phyloP scores from a whole-genome alignment of 2,329 filamentous ascomycete species.

The Aspergillus sp. region DNA sequence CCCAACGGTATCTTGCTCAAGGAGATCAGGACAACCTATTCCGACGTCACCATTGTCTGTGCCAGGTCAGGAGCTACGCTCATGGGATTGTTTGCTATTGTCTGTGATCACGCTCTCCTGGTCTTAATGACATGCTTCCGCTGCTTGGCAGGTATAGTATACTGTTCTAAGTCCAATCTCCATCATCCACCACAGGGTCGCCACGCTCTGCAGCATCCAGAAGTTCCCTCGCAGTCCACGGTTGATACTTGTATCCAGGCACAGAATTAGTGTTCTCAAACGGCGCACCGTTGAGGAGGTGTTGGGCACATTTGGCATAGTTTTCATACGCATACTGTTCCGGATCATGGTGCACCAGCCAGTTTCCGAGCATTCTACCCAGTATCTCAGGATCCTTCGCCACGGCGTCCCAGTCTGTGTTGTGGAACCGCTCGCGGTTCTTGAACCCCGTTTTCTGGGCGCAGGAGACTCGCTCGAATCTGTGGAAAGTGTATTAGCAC shows the following conservation, averaged over 20 bases:
- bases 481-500: background rate
- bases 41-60: too few relatives aligned
- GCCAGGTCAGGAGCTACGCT: too few relatives aligned
- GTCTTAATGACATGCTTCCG: too few relatives aligned
- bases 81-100: too few relatives aligned
- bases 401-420: background rate
- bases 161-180: too few relatives aligned
- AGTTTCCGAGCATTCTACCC: background rate
- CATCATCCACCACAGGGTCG: background rate
- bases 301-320: background rate
- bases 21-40: too few relatives aligned
- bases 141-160: too few relatives aligned
- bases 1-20: too few relatives aligned
- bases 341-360: background rate
- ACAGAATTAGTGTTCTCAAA: background rate
- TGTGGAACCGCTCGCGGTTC: background rate
- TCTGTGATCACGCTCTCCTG: too few relatives aligned
- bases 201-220: background rate
- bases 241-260: background rate
- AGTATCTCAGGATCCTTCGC: background rate
- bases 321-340: background rate
- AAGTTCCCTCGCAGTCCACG: background rate
- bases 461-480: background rate
- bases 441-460: background rate
- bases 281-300: background rate